These are phyloP conservation scores for Achaetomium macrosporum DNA, from an alignment of 2,329 filamentous ascomycete genomes.

Conservation along the genomic window DNA sequence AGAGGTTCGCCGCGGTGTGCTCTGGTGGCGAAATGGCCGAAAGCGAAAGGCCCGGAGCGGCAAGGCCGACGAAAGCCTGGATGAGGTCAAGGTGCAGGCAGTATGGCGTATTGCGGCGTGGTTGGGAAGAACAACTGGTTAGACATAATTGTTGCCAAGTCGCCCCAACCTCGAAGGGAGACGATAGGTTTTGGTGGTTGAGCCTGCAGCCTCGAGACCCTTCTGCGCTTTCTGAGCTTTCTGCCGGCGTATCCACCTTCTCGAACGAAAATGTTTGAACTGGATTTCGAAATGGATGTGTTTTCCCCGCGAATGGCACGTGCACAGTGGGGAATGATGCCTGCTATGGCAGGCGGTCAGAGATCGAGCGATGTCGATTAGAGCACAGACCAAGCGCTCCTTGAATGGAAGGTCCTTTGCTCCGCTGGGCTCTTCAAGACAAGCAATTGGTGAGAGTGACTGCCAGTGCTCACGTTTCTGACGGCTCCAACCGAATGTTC, in stretches of 20 bases:
- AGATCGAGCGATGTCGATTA: too few species aligned
- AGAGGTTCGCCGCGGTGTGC: neutral
- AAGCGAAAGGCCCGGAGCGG: neutral
- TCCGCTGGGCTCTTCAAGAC: too few species aligned
- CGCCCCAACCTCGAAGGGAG: neutral
- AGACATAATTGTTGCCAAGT: conserved; percentile 14
- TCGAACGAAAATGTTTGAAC: conserved; percentile 13
- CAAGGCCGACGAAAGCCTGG: neutral
- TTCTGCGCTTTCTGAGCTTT: neutral
- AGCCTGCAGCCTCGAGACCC: neutral
- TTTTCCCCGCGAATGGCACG: conserved; percentile 21
- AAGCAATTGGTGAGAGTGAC: too few species aligned
- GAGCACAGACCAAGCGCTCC: too few species aligned
- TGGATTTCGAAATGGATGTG: neutral
- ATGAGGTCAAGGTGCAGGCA: neutral
- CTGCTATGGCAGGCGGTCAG: conserved; percentile 19
- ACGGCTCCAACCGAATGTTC: too few species aligned
- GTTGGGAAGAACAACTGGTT: neutral
- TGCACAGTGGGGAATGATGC: conserved; percentile 9
- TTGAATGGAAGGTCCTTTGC: too few species aligned
- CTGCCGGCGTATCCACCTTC: conserved; percentile 7
- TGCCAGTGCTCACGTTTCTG: too few species aligned
- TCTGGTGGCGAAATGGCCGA: neutral
- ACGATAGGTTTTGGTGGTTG: neutral
- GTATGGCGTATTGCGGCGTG: conserved; percentile 6